Percentiles rank a stretch among this genome's conserved stretches.
Conservation (phyloP, 495 filamentous ascomycete species). For the Podospora comata region DNA sequence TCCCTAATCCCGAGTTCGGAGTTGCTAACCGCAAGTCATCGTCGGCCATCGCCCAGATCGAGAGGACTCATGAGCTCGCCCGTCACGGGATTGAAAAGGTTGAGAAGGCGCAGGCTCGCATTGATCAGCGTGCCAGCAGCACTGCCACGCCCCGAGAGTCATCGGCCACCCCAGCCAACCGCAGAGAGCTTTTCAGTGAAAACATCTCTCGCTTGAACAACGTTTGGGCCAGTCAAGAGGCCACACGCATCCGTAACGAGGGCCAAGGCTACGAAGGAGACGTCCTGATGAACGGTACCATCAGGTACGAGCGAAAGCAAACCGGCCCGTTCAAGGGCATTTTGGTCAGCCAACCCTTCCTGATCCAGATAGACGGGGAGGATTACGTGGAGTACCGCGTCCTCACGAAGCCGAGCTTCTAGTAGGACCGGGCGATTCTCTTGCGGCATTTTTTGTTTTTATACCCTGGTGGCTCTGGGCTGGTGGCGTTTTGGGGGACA, state of each 20-base stretch:
- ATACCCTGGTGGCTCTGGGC: background rate
- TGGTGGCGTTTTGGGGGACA: background rate
- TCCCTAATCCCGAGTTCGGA: slow-evolving; percentile 32
- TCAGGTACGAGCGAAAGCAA: slow-evolving; percentile 54
- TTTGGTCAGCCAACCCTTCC: slow-evolving; percentile 49
- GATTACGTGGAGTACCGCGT: slow-evolving; percentile 58
- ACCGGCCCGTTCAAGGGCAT: slow-evolving; percentile 52
- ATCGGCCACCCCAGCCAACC: background rate
- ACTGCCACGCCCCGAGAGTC: background rate
- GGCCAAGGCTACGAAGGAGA: slow-evolving; percentile 34
- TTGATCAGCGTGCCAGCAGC: background rate
- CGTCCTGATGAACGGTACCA: slow-evolving; percentile 16
- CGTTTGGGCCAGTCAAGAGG: slow-evolving; percentile 47
- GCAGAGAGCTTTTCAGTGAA: slow-evolving; percentile 19
- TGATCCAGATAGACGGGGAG: slow-evolving; percentile 56
- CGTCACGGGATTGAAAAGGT: background rate
- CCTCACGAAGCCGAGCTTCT: slow-evolving; percentile 53
- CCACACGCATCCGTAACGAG: slow-evolving; percentile 36
- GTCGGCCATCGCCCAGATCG: background rate
- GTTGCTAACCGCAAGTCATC: slow-evolving; percentile 30
- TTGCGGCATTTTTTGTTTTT: background rate
- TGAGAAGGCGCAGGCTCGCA: background rate
- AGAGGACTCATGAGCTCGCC: background rate
- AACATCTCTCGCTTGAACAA: slow-evolving; percentile 44
- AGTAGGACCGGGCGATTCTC: slow-evolving; percentile 17